Percentiles rank a stretch among this genome's conserved stretches.
phyloP scores from a whole-genome alignment of 805 yeast species.

The Cyberlindnera bimundalis region DNA sequence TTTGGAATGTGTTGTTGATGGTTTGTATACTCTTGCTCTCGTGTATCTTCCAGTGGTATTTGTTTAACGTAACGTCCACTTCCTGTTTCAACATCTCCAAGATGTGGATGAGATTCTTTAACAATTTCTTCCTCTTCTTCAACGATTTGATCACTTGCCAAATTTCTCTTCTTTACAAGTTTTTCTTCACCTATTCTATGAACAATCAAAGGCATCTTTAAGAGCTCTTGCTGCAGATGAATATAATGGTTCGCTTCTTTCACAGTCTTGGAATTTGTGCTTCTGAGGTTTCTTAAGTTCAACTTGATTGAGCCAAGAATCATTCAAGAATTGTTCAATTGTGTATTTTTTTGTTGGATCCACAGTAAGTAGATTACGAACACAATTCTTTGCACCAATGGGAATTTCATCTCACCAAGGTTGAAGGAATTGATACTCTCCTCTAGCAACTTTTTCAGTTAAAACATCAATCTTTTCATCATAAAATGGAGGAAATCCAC shows the following conservation, averaged over 20 bases:
- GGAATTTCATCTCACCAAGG: slow-evolving; percentile 93
- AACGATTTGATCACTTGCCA: slow-evolving; percentile 12
- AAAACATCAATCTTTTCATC: slow-evolving; percentile 63
- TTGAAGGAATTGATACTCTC: slow-evolving; percentile 66
- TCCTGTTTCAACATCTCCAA: slow-evolving; percentile 19
- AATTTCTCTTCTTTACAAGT: slow-evolving; percentile 13
- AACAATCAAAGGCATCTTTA: slow-evolving; percentile 81
- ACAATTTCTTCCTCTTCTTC: slow-evolving; percentile 27
- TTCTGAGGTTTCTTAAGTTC: slow-evolving; percentile 25
- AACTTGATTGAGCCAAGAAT: slow-evolving; percentile 58
- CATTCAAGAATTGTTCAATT: slow-evolving; percentile 60
- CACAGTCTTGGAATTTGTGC: slow-evolving; percentile 19
- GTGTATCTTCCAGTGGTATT: slow-evolving; percentile 15
- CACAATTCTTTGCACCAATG: slow-evolving; percentile 65
- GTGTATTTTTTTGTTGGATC: slow-evolving; percentile 68
- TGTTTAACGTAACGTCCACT: slow-evolving; percentile 21
- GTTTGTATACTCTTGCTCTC: slow-evolving; percentile 7
- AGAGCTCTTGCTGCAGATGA: slow-evolving; percentile 78
- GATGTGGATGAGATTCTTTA: slow-evolving; percentile 6
- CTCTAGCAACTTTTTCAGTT: slow-evolving; percentile 65
- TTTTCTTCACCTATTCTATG: slow-evolving; percentile 47
- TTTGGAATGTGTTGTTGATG: slow-evolving; percentile 8
- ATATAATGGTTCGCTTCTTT: slow-evolving; percentile 33
- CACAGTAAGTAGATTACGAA: slow-evolving; percentile 60
- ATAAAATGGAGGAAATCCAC: slow-evolving; percentile 87